Base-by-base conservation (phyloP, 192 early-diverging fungal species). In the Podila epicladia region DNA sequence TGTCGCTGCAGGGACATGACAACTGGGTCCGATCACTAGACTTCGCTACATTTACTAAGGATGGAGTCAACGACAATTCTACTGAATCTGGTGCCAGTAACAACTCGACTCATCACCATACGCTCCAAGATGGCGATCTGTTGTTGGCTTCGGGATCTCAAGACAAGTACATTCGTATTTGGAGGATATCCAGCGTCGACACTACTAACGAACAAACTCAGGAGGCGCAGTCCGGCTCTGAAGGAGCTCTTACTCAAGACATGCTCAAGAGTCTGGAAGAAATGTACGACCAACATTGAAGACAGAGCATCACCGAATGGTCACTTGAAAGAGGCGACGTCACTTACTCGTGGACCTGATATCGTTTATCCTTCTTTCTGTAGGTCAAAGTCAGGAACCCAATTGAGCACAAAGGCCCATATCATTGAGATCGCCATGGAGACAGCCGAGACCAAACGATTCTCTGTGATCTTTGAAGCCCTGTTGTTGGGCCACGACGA, bases 401-500 rank as follows among this genome's bases (percentile, higher is more conserved):
- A 95, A 69, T 84, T 98, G 68, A 94, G 92, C 69, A 97, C 95
- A 28, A 95, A 94, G 63, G 93, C 94, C 9, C 94, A 97, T 73
- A 38, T 92, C 28, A 86, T 97, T 31, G 85, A 93, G 2, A 87
- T 93, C 2, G 57, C 69, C 50, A 69, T 80, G 28, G 59, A 64
- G 22, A 3, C 60, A 45, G 72, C 32, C 29, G 71, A 75, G 62
- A 72, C 49, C 53, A 58, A 78, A 28, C 73, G 77, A 6, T 90
- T 87, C 55, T 82, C 89, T 9, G 87, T 95, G 45, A 90, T 94
- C 82, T 91, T 97, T 71, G 97, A 99, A 79, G 91, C 97, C 6
- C 87, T 99, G 20, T 85, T 99, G n/a, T 84, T 95, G 77, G 97
- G 95, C 0, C 98, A 99, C 79, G 98, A 99, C 68, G 96, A 96